Conservation (phyloP, 208 protist species). For the Wallacemonas rigidus region DNA sequence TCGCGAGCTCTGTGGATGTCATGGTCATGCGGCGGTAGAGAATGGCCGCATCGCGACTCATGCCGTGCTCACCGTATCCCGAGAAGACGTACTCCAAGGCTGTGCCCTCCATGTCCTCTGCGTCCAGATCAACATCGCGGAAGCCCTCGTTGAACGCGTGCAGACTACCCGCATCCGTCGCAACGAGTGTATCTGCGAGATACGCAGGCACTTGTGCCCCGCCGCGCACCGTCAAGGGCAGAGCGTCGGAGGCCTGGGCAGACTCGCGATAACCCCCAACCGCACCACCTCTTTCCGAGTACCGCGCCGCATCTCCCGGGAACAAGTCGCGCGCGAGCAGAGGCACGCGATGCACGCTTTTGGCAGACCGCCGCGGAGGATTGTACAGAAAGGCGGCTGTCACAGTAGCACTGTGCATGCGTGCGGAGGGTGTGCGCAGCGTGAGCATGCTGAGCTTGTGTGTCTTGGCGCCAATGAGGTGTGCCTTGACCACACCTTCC, state of each 20-base stretch:
- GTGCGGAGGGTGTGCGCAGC: not conserved
- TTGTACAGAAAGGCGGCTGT: conserved; percentile 7
- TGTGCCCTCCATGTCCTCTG: conserved; percentile 36
- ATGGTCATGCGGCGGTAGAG: conserved; percentile 16
- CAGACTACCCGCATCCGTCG: not conserved
- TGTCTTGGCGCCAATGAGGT: not conserved
- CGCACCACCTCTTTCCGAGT: no score
- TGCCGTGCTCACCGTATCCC: conserved; percentile 21
- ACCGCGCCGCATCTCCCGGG: not conserved
- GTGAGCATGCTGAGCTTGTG: not conserved
- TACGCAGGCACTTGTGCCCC: not conserved
- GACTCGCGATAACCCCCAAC: no score
- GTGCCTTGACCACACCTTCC: not conserved
- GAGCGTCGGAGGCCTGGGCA: no score
- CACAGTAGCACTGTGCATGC: not conserved
- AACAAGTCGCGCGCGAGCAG: not conserved
- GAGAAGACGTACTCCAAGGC: conserved; percentile 28
- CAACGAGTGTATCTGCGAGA: not conserved
- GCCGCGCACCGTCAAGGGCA: not conserved
- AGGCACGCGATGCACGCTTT: conserved; percentile 2
- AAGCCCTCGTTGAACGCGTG: not conserved
- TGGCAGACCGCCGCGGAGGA: not conserved
- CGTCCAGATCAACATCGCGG: conserved; percentile 30
- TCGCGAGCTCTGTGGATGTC: conserved; percentile 10
- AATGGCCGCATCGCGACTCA: not conserved